Evolutionary conservation across 192 early-diverging fungal species (phyloP).

Genomic region (Gaertneriomyces sp.): DNA sequence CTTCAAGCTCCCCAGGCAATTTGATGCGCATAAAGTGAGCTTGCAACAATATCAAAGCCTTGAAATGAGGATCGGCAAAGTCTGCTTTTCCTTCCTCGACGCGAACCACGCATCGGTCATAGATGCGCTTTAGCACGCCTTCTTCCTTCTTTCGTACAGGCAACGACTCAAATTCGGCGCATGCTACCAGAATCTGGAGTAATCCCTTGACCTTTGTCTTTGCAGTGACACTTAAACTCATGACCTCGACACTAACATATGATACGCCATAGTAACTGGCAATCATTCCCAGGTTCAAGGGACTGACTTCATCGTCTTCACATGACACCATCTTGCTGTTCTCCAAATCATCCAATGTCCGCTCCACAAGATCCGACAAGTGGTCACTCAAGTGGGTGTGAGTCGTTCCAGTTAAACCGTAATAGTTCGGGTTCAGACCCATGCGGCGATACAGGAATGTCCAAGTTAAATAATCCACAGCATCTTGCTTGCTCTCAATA

Average conservation of each 20-base stretch:
- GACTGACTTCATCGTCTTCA: constrained; percentile 63
- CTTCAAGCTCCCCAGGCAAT: constrained; percentile 85
- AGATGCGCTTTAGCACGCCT: constrained; percentile 67
- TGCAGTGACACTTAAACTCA: constrained; percentile 78
- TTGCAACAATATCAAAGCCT: constrained; percentile 90
- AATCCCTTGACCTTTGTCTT: constrained; percentile 87
- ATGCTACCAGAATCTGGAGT: constrained; percentile 89
- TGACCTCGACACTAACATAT: constrained; percentile 90
- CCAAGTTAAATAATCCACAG: constrained; percentile 99
- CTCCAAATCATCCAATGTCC: constrained; percentile 80
- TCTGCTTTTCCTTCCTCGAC: constrained; percentile 49
- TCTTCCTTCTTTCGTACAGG: constrained; percentile 95
- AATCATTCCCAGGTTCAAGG: constrained; percentile 95
- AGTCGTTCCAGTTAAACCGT: constrained; percentile 75
- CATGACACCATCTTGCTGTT: constrained; percentile 74
- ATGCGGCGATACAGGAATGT: constrained; percentile 95
- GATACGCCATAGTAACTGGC: constrained; percentile 96
- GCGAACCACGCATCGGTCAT: constrained; percentile 80
- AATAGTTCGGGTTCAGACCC: constrained; percentile 94
- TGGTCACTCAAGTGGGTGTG: constrained; percentile 89
- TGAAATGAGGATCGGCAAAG: constrained; percentile 86
- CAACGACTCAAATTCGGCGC: constrained; percentile 87
- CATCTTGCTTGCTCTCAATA: constrained; percentile 96
- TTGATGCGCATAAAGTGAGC: constrained; percentile 89
- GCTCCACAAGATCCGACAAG: constrained; percentile 92